Base-by-base conservation (phyloP, 2,329 filamentous ascomycete species). In the Cladosporium sp. region DNA sequence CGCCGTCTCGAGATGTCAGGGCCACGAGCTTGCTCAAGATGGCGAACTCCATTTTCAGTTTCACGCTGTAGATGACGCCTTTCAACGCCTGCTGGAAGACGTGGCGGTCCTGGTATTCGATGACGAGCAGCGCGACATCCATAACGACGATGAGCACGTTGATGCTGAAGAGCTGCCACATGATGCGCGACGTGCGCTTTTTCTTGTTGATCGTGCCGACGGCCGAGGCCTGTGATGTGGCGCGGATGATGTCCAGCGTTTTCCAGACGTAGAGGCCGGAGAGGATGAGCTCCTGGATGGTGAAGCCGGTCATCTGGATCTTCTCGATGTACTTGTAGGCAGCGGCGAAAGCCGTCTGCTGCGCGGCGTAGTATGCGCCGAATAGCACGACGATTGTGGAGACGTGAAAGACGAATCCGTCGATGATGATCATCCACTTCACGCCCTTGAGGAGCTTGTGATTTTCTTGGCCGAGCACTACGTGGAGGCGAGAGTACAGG, bases 401-500 rank as follows among this genome's bases (percentile, higher is more conserved):
- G 0, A 83, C 75, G 67, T 88, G 84, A 26, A 86, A 75, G 11
- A 86, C 60, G 35, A 86, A 67, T 21, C 79, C 80, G 70, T 87
- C 82, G 66, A 80, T 69, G 46, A 86, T 80, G 66, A 89, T 88
- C 81, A 88, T 86, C 63, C 72, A 78, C 0, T 87, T 75, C 0
- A 86, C 81, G 7, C 78, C 75, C 3, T 80, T 80, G 0, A 88
- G 78, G 2, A 81, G 71, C 2, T 74, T 75, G 12, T 78, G 76
- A 49, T 85, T 83, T 14, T 80, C 80, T 2, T 64, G 66, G 16
- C 59, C 64, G 33, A 68, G 56, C 7, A 89, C 80, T 1, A 89
- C 78, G 71, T 88, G 85, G 0, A 89, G 79, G 7, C 87, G 81
- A 0, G 86, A 88, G 77, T 86, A 89, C 1, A 89, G 77, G 1